phyloP scores from a whole-genome alignment of 2,329 filamentous ascomycete species.

The Penicillium sp. region DNA sequence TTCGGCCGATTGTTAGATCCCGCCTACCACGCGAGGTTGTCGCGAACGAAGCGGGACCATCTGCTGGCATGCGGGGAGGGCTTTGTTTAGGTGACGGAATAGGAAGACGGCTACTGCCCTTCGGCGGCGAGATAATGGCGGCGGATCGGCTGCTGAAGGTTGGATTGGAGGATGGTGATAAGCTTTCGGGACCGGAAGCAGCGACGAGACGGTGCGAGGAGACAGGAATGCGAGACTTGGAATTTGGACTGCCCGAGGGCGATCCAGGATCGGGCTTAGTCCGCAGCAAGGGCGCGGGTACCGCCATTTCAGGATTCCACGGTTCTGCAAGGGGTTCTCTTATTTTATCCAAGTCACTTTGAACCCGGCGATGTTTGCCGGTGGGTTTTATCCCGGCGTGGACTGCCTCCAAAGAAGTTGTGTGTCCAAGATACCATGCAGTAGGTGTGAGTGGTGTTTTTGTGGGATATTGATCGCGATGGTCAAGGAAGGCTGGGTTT shows the following conservation, averaged over 20 bases:
- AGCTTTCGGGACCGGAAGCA: conserved; percentile 42
- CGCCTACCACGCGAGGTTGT: conserved; percentile 37
- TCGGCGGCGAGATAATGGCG: conserved; percentile 37
- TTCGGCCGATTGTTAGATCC: conserved; percentile 32
- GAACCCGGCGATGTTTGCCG: conserved; percentile 40
- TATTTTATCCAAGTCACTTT: conserved; percentile 57
- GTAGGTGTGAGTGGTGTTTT: conserved; percentile 63
- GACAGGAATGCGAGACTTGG: conserved; percentile 48
- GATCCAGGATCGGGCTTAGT: conserved; percentile 27
- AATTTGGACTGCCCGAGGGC: conserved; percentile 32
- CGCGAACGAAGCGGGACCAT: conserved; percentile 29
- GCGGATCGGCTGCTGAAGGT: conserved; percentile 31
- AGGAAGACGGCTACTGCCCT: conserved; percentile 42
- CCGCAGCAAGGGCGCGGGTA: conserved; percentile 28
- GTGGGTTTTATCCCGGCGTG: conserved; percentile 25
- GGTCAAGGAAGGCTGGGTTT: conserved; percentile 44
- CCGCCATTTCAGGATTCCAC: conserved; percentile 36
- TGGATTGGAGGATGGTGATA: conserved; percentile 39
- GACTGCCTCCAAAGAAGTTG: conserved; percentile 44
- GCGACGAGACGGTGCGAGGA: conserved; percentile 41
- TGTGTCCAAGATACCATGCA: conserved; percentile 60
- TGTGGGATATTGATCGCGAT: conserved; percentile 41
- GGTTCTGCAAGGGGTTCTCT: conserved; percentile 29
- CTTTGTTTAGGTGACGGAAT: conserved; percentile 37
- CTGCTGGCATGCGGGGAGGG: conserved; percentile 26